Percentiles rank a stretch among this genome's conserved stretches.
Conservation (phyloP, 495 filamentous ascomycete genomes). For the Cercophora scortea region DNA sequence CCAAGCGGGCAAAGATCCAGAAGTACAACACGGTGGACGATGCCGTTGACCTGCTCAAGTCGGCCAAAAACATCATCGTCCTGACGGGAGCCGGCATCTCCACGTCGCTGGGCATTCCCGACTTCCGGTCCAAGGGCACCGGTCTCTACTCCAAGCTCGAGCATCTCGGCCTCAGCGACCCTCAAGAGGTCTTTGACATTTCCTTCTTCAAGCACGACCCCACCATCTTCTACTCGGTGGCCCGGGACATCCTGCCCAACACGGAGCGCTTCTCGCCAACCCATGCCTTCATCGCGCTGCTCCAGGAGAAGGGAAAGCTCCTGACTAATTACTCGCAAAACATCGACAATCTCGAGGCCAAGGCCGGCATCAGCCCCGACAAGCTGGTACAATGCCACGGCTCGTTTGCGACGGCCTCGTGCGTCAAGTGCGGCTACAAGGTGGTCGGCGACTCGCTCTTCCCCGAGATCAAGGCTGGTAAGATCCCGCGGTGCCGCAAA, state of each 20-base stretch:
- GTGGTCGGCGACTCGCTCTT: conserved; percentile 75
- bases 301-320: conserved; percentile 83
- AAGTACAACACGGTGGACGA: conserved; percentile 85
- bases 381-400: conserved; percentile 96
- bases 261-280: conserved; percentile 71
- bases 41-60: conserved; percentile 67
- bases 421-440: conserved; percentile 69
- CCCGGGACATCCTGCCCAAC: conserved; percentile 81
- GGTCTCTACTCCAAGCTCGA: conserved; percentile 82
- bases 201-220: conserved; percentile 78
- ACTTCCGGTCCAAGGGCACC: conserved; percentile 78
- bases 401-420: conserved; percentile 86
- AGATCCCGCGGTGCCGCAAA: conserved; percentile 54
- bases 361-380: conserved; percentile 72
- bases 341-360: conserved; percentile 92
- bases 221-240: conserved; percentile 83
- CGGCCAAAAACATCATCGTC: conserved; percentile 78
- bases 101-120: conserved; percentile 81
- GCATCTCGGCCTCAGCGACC: conserved; percentile 64
- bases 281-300: conserved; percentile 89
- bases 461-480: conserved; percentile 66
- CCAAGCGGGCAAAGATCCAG: conserved; percentile 68
- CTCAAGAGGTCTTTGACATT: conserved; percentile 94
- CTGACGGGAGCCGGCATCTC: conserved; percentile 92
- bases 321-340: conserved; percentile 98